Conservation (phyloP, 106 monocot species). For the Dendrobium huoshanense region DNA sequence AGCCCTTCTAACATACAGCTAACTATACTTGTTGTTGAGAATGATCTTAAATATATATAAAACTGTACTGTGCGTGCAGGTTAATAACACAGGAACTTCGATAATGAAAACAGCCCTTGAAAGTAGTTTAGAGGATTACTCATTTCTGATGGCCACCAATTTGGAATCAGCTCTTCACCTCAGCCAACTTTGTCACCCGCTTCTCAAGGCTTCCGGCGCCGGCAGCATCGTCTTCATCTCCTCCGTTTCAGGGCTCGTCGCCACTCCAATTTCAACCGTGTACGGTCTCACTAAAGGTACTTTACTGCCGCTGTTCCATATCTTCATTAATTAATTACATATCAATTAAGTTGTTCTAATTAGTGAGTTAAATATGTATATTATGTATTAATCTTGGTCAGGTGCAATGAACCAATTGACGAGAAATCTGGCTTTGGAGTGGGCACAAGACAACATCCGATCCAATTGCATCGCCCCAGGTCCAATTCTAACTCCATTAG, state of each 20-base stretch:
- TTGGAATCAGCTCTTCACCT: conserved; percentile 53
- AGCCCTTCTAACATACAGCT: neutral
- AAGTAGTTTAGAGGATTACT: too few relatives aligned
- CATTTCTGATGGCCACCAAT: conserved; percentile 15
- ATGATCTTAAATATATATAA: too few relatives aligned
- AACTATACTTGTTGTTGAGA: too few relatives aligned
- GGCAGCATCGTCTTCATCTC: conserved; percentile 25
- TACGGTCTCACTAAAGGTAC: conserved; percentile 20
- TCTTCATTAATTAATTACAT: neutral
- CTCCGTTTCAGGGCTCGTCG: conserved; percentile 5
- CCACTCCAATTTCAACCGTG: neutral
- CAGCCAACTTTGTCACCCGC: conserved; percentile 49
- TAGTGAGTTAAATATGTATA: too few relatives aligned
- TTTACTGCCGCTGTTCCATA: too few relatives aligned
- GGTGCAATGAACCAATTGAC: conserved; percentile 9
- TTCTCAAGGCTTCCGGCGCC: conserved; percentile 28
- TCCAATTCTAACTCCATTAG: neutral
- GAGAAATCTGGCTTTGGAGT: conserved; percentile 12
- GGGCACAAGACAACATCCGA: conserved; percentile 13
- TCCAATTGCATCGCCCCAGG: conserved; percentile 14
- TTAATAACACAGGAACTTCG: conserved; percentile 29
- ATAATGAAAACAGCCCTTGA: too few relatives aligned
- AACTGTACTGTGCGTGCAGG: conserved; percentile 3
- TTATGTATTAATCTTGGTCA: neutral
- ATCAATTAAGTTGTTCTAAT: neutral